A percentile compares a stretch with the other conserved stretches of the same genome.
phyloP scores from a whole-genome alignment of 768 basidiomycete species.

The Amanita pseudoporphyria region DNA sequence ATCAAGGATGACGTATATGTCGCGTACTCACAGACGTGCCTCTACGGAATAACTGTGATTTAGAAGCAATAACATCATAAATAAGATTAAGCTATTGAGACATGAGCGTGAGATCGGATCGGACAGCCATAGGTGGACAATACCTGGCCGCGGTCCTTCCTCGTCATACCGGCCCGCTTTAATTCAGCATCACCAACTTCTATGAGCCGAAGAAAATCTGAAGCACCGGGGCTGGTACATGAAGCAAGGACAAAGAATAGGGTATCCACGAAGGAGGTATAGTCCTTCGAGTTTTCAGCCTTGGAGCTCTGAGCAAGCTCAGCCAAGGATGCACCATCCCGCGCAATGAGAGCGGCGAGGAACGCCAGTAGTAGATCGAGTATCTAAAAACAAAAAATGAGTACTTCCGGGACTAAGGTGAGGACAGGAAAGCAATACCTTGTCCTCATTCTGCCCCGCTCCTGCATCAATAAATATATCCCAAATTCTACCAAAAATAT shows the following conservation, averaged over 20 bases:
- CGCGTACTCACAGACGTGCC: constrained; percentile 22
- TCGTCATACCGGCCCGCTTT: constrained; percentile 41
- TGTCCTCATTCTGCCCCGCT: constrained; percentile 52
- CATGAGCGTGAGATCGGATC: constrained; percentile 1
- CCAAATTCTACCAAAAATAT: constrained; percentile 65
- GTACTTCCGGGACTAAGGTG: neutral
- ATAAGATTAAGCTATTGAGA: constrained; percentile 25
- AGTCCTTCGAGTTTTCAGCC: constrained; percentile 8
- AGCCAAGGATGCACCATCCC: constrained; percentile 42
- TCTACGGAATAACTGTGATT: constrained; percentile 26
- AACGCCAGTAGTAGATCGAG: constrained; percentile 54
- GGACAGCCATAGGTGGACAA: constrained; percentile 12
- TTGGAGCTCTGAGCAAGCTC: constrained; percentile 37
- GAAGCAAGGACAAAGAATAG: constrained; percentile 33
- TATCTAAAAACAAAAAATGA: constrained; percentile 31
- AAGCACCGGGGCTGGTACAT: constrained; percentile 23
- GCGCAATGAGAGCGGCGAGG: constrained; percentile 53
- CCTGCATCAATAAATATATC: constrained; percentile 50
- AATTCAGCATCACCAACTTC: constrained; percentile 29
- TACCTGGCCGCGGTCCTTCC: constrained; percentile 50
- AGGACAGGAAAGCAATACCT: constrained; percentile 16
- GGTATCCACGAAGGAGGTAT: constrained; percentile 25
- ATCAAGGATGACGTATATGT: neutral
- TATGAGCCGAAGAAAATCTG: constrained; percentile 38
- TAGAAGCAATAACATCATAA: constrained; percentile 23